phyloP scores from a whole-genome alignment of 192 early-diverging fungal species.

The Coemansia sp. region DNA sequence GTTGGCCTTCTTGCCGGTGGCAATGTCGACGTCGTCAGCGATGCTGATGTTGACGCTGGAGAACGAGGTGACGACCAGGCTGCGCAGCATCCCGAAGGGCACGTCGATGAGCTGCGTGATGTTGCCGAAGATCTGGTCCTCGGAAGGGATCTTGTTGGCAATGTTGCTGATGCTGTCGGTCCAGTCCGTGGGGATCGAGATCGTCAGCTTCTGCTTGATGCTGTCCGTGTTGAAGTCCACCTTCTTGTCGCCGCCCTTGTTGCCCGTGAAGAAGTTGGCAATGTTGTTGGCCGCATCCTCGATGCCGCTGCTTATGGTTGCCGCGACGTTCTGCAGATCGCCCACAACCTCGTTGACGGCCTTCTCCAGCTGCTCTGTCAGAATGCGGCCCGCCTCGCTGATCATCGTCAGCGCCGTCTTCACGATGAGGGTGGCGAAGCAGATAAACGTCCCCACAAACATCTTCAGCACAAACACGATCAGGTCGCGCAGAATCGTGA shows the following conservation, averaged over 20 bases:
- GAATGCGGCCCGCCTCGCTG: conserved; percentile 17
- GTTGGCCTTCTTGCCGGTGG: conserved; percentile 14
- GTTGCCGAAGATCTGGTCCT: conserved; percentile 46
- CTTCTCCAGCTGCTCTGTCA: conserved; percentile 29
- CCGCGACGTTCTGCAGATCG: conserved; percentile 24
- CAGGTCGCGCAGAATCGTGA: conserved; percentile 25
- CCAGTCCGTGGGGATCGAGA: conserved; percentile 42
- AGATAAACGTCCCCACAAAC: conserved; percentile 45
- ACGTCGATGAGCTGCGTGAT: conserved; percentile 34
- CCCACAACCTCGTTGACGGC: conserved; percentile 26
- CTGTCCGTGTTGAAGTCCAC: conserved; percentile 26
- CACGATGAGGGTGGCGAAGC: conserved; percentile 45
- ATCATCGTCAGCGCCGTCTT: conserved; percentile 29
- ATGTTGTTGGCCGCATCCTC: conserved; percentile 20
- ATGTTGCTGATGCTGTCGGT: conserved; percentile 25
- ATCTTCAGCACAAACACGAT: conserved; percentile 38
- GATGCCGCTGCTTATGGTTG: conserved; percentile 13
- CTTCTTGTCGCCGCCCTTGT: neutral
- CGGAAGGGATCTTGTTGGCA: conserved; percentile 35
- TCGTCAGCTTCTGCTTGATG: conserved; percentile 24
- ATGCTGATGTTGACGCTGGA: conserved; percentile 16
- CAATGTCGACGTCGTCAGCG: conserved; percentile 19
- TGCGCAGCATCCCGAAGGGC: conserved; percentile 34
- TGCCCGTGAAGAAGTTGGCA: conserved; percentile 13
- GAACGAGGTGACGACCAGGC: conserved; percentile 14